These are phyloP conservation scores for Triticum urartu DNA, from an alignment of 176 grass and related monocot genomes.

Conservation along the genomic window DNA sequence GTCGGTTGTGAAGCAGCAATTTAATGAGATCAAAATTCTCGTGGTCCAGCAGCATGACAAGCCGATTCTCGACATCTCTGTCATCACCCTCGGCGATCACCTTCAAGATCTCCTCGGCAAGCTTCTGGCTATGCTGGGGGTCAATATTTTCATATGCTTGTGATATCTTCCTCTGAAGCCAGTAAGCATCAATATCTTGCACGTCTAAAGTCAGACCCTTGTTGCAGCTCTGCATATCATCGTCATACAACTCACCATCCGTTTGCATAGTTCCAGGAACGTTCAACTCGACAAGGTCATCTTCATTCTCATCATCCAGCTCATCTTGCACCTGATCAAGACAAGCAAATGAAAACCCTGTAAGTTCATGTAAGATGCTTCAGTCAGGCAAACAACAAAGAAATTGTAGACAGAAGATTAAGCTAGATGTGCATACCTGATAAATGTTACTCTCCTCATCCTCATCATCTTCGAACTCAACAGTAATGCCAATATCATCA, in stretches of 20 bases:
- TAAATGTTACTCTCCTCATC: constrained; percentile 74
- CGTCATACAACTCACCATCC: constrained; percentile 54
- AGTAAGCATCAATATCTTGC: constrained; percentile 96
- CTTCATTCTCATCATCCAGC: constrained; percentile 71
- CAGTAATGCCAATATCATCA: constrained; percentile 76
- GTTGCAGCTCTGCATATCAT: constrained; percentile 53
- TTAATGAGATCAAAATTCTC: constrained; percentile 95
- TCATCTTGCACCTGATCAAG: constrained; percentile 79
- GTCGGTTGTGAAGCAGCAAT: constrained; percentile 72
- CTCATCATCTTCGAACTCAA: constrained; percentile 82
- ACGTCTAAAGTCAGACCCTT: constrained; percentile 67
- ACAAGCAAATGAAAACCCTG: background rate
- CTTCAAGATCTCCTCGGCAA: constrained; percentile 74
- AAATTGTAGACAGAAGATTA: background rate
- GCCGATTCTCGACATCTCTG: constrained; percentile 67
- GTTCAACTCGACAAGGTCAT: constrained; percentile 41
- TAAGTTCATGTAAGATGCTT: background rate
- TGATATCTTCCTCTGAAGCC: constrained; percentile 94
- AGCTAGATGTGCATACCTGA: constrained; percentile 43
- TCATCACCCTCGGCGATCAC: constrained; percentile 79
- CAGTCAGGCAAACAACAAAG: background rate
- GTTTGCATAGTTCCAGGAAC: constrained; percentile 68
- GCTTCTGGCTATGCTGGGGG: constrained; percentile 73
- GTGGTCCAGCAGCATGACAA: constrained; percentile 77
- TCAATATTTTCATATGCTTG: constrained; percentile 72